Percentiles rank a stretch among this genome's conserved stretches.
These are phyloP conservation scores for Yamadazyma jaroonii DNA, from an alignment of 1,139 yeast species.

Conservation along the genomic window DNA sequence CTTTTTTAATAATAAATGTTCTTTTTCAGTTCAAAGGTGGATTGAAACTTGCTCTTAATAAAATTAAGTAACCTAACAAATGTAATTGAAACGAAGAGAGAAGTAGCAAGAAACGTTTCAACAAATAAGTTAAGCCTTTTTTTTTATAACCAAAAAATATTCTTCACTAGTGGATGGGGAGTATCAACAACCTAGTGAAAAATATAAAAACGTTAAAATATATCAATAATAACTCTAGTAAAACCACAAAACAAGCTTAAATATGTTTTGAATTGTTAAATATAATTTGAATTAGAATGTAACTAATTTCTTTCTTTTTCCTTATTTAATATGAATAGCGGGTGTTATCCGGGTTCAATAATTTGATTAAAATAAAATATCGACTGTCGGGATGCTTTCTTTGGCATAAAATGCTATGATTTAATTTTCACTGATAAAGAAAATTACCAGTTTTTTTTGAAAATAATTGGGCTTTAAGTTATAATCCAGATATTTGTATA, in stretches of 20 bases:
- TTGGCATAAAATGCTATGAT: constrained; percentile 36
- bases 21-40: constrained; percentile 19
- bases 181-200: constrained; percentile 33
- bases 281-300: neutral
- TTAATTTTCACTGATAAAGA: constrained; percentile 1
- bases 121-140: constrained; percentile 13
- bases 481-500: no score
- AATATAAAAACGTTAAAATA: constrained; percentile 16
- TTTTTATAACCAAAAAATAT: constrained; percentile 19
- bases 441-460: neutral
- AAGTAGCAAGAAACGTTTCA: constrained; percentile 53
- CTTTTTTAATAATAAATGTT: neutral
- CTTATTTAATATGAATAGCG: constrained; percentile 1
- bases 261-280: neutral
- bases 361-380: constrained; percentile 24
- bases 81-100: constrained; percentile 42
- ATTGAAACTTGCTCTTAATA: constrained; percentile 45
- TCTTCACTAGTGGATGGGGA: constrained; percentile 36
- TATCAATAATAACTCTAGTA: neutral
- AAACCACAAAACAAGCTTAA: constrained; percentile 1
- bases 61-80: constrained; percentile 13
- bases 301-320: neutral
- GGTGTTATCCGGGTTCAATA: constrained; percentile 47
- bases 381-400: constrained; percentile 45
- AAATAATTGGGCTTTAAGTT: neutral